Conservation (phyloP, 176 grass and related monocot species). For the Aegilops speltoides region DNA sequence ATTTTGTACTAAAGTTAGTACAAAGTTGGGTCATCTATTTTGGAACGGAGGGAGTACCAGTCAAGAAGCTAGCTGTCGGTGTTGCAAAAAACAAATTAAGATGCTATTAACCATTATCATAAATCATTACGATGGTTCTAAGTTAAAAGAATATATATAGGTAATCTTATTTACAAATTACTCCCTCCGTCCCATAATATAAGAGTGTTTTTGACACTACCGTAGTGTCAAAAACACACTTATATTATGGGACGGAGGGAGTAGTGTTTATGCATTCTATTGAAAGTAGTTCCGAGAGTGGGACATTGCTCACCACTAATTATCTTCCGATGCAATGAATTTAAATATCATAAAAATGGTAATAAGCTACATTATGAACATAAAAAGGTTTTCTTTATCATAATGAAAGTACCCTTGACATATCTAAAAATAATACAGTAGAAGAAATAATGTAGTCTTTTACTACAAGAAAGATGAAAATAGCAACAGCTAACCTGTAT, state of each 20-base stretch:
- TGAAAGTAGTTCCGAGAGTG: not conserved
- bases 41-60: not conserved
- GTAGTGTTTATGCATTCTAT: not conserved
- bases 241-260: too few relatives aligned
- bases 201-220: too few relatives aligned
- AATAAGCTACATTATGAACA: not conserved
- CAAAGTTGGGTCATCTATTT: too few relatives aligned
- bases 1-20: too few relatives aligned
- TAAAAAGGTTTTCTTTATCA: not conserved
- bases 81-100: not conserved
- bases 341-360: not conserved
- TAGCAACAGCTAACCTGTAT: conserved; percentile 48
- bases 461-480: not conserved
- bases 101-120: not conserved
- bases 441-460: not conserved
- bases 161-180: not conserved
- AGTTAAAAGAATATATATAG: not conserved
- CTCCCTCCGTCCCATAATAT: too few relatives aligned
- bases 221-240: too few relatives aligned
- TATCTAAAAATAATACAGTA: not conserved
- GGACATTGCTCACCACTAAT: not conserved
- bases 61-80: not conserved
- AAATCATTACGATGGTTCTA: not conserved
- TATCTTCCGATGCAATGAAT: not conserved
- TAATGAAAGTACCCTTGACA: not conserved